Evolutionary conservation across 78 protist species (phyloP), one percentile per base, ranked within the genome.

Genomic region (Cyanophora paradoxa): DNA sequence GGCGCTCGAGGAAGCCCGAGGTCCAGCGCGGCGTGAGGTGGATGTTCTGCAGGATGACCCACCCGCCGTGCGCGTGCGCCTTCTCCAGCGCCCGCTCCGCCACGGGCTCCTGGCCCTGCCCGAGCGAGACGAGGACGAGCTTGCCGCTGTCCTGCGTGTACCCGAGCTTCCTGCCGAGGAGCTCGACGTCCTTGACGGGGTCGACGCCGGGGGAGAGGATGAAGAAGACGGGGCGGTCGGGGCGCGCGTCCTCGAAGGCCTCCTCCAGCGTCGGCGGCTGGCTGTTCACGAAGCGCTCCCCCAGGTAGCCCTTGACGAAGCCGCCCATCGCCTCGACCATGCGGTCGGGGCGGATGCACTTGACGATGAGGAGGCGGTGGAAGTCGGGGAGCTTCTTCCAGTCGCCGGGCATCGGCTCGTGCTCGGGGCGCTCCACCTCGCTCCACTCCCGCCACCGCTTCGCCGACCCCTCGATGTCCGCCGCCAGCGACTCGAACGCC

Each of bases 141-240:
- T 72, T 77, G 33, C 80, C 75, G 6, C 1, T 64, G 44, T 65
- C 89, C 3, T 40, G 48, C 20, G 86, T 44, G 41, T 40, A 56
- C 28, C 88, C 89, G 14, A 44, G 19, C 42, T 50, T 24, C 24
- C 6, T 2, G 20, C 91, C 93, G 26, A 87, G 85, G 16, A 77
- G 48, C 63, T 78, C 86, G 16, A 86, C 89, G 5, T 70, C 73
- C 79, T 74, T 46, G 66, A 87, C 62, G 1, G 95, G 93, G 58
- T 93, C 94, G 31, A 71, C 90, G 30, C 94, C 97, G n/a, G 95
- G 87, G 24, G 90, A 81, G 33, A 90, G 83, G 31, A 93, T 85
- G 79, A 93, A 90, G 83, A 93, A 85, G 57, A 89, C 33, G 16
- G 95, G 95, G 19, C 66, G 66, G 17, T 48, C 8, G 3, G 82